Conservation (phyloP, 2,329 filamentous ascomycete genomes). For the Alternaria dauci region DNA sequence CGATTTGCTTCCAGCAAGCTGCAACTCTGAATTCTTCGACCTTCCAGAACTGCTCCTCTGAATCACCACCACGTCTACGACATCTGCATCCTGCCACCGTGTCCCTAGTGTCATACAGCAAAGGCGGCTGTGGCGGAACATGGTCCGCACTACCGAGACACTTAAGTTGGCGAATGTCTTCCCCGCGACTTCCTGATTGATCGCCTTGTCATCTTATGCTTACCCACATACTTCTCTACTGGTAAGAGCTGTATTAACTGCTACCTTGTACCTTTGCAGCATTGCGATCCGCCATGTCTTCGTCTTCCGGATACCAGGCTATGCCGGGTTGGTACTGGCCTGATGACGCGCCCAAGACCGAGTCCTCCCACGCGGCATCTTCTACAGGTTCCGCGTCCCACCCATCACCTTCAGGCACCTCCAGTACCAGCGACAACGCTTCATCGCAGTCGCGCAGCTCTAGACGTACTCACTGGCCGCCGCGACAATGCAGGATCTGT, state of each 20-base stretch:
- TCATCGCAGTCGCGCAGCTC: constrained; percentile 27
- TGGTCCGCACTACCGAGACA: constrained; percentile 27
- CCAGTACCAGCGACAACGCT: constrained; percentile 24
- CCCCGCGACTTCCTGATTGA: constrained; percentile 32
- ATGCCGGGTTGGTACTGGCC: constrained; percentile 59
- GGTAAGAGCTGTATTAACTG: constrained; percentile 37
- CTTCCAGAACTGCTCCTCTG: constrained; percentile 27
- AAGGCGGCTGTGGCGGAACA: constrained; percentile 30
- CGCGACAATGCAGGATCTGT: constrained; percentile 88
- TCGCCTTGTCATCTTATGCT: constrained; percentile 27
- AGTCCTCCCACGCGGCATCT: constrained; percentile 20
- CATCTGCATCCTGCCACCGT: constrained; percentile 38
- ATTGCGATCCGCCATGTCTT: constrained; percentile 48
- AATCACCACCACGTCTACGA: constrained; percentile 18
- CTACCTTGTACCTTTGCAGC: constrained; percentile 10
- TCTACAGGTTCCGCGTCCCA: constrained; percentile 25
- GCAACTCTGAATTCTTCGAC: constrained; percentile 21
- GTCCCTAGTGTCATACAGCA: constrained; percentile 32
- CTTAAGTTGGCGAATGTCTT: constrained; percentile 32
- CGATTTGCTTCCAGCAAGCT: constrained; percentile 13
- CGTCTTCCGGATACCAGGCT: constrained; percentile 51
- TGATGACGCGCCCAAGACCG: constrained; percentile 53
- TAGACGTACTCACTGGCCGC: constrained; percentile 64
- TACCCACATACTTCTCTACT: constrained; percentile 26
- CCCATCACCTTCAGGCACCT: constrained; percentile 24